Evolutionary conservation across 2,329 filamentous ascomycete species (phyloP).

Genomic region (Botryosphaeria dothidea): DNA sequence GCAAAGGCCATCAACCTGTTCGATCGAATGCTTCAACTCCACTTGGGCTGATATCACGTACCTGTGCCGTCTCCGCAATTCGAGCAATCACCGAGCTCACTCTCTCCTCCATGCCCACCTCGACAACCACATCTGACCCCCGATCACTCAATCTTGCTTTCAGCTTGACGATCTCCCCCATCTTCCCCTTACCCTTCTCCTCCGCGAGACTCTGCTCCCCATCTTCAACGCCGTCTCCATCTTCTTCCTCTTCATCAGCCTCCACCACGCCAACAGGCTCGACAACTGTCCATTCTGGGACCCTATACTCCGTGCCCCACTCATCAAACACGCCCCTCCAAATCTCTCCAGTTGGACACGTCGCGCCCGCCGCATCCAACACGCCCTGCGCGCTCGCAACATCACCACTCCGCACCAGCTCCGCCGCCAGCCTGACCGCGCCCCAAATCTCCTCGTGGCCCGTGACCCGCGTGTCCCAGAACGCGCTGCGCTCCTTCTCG

Average conservation of each 20-base stretch:
- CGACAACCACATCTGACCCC: slow-evolving; percentile 39
- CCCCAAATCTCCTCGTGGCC: slow-evolving; percentile 79
- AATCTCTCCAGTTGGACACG: slow-evolving; percentile 44
- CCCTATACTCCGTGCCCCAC: slow-evolving; percentile 43
- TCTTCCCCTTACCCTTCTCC: slow-evolving; percentile 35
- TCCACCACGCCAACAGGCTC: slow-evolving; percentile 44
- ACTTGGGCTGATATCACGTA: slow-evolving; percentile 43
- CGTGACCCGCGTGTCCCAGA: slow-evolving; percentile 87
- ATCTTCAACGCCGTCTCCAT: slow-evolving; percentile 22
- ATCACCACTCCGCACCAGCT: slow-evolving; percentile 61
- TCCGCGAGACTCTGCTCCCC: slow-evolving; percentile 27
- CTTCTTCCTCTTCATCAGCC: slow-evolving; percentile 28
- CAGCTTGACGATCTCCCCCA: slow-evolving; percentile 33
- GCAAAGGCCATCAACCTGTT: too few species aligned
- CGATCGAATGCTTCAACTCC: too few species aligned
- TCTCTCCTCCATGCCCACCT: slow-evolving; percentile 47
- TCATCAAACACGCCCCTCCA: slow-evolving; percentile 48
- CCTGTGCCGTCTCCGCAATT: slow-evolving; percentile 64
- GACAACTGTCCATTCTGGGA: slow-evolving; percentile 48
- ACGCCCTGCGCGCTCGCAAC: slow-evolving; percentile 69
- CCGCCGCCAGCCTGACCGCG: slow-evolving; percentile 67
- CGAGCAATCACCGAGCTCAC: slow-evolving; percentile 64
- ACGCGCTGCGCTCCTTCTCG: slow-evolving; percentile 72
- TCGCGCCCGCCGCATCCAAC: slow-evolving; percentile 69
- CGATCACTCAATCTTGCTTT: slow-evolving; percentile 40